phyloP scores from a whole-genome alignment of 805 yeast genomes.

The Helenozyma baotianmanensis region DNA sequence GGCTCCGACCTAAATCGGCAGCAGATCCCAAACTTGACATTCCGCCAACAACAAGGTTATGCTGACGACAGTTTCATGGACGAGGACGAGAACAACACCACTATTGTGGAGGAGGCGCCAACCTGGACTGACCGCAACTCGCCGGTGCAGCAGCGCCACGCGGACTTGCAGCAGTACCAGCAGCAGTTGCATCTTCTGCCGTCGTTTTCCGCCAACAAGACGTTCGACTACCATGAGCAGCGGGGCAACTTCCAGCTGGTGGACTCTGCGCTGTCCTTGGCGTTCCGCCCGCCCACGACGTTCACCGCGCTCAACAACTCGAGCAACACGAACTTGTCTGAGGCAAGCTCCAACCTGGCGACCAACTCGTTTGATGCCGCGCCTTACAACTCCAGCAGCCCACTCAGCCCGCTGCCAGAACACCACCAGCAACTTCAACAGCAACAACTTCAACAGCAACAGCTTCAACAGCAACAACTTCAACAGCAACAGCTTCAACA shows the following conservation, averaged over 20 bases:
- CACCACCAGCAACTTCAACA: constrained; percentile 2
- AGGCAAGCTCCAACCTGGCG: constrained; percentile 20
- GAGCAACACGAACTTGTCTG: constrained; percentile 38
- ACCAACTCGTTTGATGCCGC: constrained; percentile 8
- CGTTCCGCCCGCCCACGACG: constrained; percentile 37
- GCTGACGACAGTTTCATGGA: constrained; percentile 36
- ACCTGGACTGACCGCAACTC: constrained; percentile 4
- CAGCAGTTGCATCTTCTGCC: constrained; percentile 22
- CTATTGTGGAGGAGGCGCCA: constrained; percentile 7
- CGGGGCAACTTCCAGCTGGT: constrained; percentile 32
- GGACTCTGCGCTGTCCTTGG: constrained; percentile 26
- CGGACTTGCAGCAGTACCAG: constrained; percentile 1
- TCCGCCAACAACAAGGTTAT: not conserved
- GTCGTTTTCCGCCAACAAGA: constrained; percentile 15
- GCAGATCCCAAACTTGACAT: constrained; percentile 3
- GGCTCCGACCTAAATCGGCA: not conserved
- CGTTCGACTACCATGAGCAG: constrained; percentile 14
- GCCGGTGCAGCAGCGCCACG: constrained; percentile 8
- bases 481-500: constrained; percentile 19
- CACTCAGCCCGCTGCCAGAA: constrained; percentile 6
- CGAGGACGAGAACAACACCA: constrained; percentile 28
- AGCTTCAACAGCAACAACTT: constrained; percentile 21
- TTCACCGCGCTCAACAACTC: constrained; percentile 38
- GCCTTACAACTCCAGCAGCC: constrained; percentile 4
- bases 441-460: constrained; percentile 3